These are phyloP conservation scores for Ophiostoma quercus DNA, from an alignment of 2,329 filamentous ascomycete genomes.

Conservation along the genomic window DNA sequence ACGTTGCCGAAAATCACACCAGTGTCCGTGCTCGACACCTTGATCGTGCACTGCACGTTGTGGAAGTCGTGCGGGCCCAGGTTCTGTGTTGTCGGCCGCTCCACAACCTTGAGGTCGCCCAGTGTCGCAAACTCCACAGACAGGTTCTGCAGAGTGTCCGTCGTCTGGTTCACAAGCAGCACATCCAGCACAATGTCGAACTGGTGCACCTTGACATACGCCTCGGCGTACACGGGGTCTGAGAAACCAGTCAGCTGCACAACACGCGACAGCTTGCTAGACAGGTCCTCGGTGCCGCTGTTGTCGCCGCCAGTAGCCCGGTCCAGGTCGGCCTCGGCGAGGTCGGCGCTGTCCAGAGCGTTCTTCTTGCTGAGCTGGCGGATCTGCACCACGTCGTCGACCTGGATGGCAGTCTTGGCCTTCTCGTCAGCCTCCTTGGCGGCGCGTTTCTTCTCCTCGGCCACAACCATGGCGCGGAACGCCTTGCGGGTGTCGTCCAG, in stretches of 20 bases:
- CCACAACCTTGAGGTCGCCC: conserved; percentile 95
- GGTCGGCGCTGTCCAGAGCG: conserved; percentile 70
- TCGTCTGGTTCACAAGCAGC: conserved; percentile 92
- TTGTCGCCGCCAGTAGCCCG: conserved; percentile 89
- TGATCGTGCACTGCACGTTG: conserved; percentile 97
- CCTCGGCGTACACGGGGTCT: conserved; percentile 96
- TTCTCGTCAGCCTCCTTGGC: conserved; percentile 89
- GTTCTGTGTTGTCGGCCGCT: conserved; percentile 93
- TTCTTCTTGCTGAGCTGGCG: conserved; percentile 92
- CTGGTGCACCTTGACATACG: conserved; percentile 97
- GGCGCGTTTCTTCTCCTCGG: conserved; percentile 96
- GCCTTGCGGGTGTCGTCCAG: conserved; percentile 91
- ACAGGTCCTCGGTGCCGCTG: conserved; percentile 70
- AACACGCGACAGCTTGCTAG: conserved; percentile 90
- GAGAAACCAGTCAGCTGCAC: conserved; percentile 98
- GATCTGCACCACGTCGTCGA: conserved; percentile 91
- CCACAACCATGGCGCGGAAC: conserved; percentile 94
- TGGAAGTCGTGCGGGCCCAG: conserved; percentile 93
- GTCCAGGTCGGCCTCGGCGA: conserved; percentile 84
- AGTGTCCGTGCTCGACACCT: conserved; percentile 88
- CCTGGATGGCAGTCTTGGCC: conserved; percentile 88
- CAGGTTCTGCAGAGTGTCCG: conserved; percentile 91
- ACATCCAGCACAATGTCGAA: conserved; percentile 98
- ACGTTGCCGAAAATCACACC: conserved; percentile 99
- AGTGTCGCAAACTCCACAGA: conserved; percentile 98